Evolutionary conservation across 2,329 filamentous ascomycete species (phyloP), one percentile per base, ranked within the genome.

Genomic region (Magnaporthiopsis poae): DNA sequence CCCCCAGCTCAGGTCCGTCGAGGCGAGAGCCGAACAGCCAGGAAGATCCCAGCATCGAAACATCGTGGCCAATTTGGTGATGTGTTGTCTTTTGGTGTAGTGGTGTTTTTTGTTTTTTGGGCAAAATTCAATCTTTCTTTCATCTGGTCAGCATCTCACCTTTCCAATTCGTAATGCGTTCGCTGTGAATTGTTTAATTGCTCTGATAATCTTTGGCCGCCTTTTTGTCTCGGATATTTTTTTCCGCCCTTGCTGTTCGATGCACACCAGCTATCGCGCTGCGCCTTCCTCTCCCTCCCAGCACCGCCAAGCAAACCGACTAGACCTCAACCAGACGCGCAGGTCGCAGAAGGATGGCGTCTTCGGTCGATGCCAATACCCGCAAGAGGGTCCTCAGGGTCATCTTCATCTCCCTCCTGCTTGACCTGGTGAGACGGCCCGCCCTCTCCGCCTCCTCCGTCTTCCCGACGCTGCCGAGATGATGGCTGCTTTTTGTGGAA

Each of bases 381-480:
- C 87, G 93, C 69, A 96, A 91, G 79, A 88, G 84, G 79, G 92
- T 97, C 70, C 82, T 98, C 69, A 88, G 84, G 73, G 92, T 98
- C 72, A 86, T 98, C 69, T 93, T 96, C 77, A 83, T 95, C 69
- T 97, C 94, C 66, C 82, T 98, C 60, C 83, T 98, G 21, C 83
- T 98, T 15, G 94, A 98, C 77, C 79, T 98, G 78, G 94, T 97
- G 84, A 70, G 85, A 76, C 21, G 7, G 27, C 64, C 61, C 7
- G 1, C 31, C 18, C 46, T 61, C 61, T 56, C 36, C 62, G 66
- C 27, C 60, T 29, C 18, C 61, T 21, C 25, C 61, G 35, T 31
- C 61, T 3, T 62, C 29, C 2, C 39, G 39, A 18, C 15, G 15
- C 39, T 18, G 39, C 39, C 39, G 39, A 5, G 5, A 18, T 46